Evolutionary conservation across 768 basidiomycete genomes (phyloP).

Genomic region (Xerocomus brunneocitrinus): DNA sequence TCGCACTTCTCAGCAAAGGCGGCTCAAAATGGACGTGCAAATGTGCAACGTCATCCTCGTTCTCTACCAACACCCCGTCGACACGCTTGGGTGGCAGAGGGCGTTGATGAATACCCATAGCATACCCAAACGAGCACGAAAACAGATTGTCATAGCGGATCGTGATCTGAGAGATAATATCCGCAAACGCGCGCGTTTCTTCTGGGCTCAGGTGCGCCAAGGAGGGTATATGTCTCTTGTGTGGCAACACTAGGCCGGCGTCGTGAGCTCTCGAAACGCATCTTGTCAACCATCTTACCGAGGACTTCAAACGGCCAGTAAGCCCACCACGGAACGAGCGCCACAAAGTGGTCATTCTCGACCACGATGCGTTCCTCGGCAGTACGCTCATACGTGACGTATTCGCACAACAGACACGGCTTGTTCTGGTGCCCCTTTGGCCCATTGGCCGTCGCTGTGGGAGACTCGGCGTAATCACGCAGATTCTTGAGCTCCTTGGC

Average conservation of each 20-base stretch:
- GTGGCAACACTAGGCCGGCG: constrained; percentile 56
- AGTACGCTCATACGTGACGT: constrained; percentile 62
- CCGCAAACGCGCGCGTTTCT: constrained; percentile 64
- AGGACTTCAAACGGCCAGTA: constrained; percentile 89
- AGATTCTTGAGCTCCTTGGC: constrained; percentile 61
- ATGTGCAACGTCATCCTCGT: constrained; percentile 61
- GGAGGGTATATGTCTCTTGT: constrained; percentile 73
- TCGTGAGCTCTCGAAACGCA: constrained; percentile 1
- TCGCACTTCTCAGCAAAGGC: constrained; percentile 76
- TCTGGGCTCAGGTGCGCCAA: constrained; percentile 52
- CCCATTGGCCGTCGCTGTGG: constrained; percentile 35
- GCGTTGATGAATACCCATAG: constrained; percentile 91
- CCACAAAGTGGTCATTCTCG: constrained; percentile 73
- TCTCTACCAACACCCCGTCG: constrained; percentile 27
- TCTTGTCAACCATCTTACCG: constrained; percentile 34
- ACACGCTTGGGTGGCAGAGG: constrained; percentile 46
- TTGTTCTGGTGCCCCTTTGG: constrained; percentile 54
- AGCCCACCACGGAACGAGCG: constrained; percentile 93
- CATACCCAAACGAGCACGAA: constrained; percentile 86
- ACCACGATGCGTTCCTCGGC: constrained; percentile 60
- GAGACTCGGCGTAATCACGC: constrained; percentile 40
- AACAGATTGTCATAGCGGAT: constrained; percentile 77
- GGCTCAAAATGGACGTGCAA: constrained; percentile 86
- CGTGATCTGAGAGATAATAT: constrained; percentile 60
- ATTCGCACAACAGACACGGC: constrained; percentile 77